Evolutionary conservation across 2,329 filamentous ascomycete species (phyloP).

Genomic region (Proliferodiscus dingleyae): DNA sequence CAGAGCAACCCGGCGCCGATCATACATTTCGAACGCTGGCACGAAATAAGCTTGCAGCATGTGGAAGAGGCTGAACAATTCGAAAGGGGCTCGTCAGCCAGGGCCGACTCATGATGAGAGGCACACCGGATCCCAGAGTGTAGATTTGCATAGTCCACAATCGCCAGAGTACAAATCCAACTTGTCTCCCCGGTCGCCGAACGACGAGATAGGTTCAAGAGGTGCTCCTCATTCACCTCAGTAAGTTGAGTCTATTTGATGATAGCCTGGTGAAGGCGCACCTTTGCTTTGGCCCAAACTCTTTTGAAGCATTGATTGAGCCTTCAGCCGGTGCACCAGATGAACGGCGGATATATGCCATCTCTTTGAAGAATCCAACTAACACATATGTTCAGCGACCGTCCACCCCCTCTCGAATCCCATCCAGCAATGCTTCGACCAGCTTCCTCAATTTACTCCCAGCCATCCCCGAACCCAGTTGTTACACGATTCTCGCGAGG

Average conservation of each 20-base stretch:
- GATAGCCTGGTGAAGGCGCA: neutral
- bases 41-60: conserved; percentile 34
- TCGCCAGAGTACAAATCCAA: conserved; percentile 18
- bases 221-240: conserved; percentile 16
- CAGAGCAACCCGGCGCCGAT: conserved; percentile 16
- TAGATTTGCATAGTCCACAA: conserved; percentile 29
- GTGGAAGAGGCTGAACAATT: conserved; percentile 50
- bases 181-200: conserved; percentile 19
- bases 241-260: conserved; percentile 18
- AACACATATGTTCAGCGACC: conserved; percentile 18
- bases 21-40: conserved; percentile 14
- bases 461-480: conserved; percentile 40
- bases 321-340: conserved; percentile 12
- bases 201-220: conserved; percentile 20
- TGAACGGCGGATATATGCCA: conserved; percentile 12
- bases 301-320: conserved; percentile 2
- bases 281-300: neutral
- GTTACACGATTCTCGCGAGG: conserved; percentile 23
- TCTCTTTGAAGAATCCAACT: conserved; percentile 10
- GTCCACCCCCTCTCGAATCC: conserved; percentile 12
- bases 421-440: conserved; percentile 38
- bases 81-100: conserved; percentile 34
- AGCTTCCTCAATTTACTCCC: conserved; percentile 59
- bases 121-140: conserved; percentile 36
- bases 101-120: conserved; percentile 42